phyloP scores from a whole-genome alignment of 192 early-diverging fungal species.

The Podila minutissima region DNA sequence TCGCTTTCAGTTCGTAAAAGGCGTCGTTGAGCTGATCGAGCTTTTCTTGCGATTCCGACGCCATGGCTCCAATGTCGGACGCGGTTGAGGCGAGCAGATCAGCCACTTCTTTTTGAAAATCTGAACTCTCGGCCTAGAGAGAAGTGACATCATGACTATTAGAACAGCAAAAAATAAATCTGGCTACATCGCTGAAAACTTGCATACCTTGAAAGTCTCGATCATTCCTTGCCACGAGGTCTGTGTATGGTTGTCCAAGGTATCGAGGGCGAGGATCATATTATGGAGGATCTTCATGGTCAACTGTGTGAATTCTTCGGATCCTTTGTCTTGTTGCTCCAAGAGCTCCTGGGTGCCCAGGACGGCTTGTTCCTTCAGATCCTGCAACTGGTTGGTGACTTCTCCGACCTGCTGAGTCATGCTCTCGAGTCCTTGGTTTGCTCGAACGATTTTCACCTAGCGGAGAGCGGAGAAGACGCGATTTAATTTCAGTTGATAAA shows the following conservation, averaged over 20 bases:
- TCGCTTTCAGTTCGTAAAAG: constrained; percentile 6
- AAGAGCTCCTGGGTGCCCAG: not conserved
- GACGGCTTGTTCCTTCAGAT: not conserved
- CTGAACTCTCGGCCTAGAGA: not conserved
- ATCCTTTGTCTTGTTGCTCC: not conserved
- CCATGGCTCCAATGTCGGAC: not conserved
- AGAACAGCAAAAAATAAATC: not conserved
- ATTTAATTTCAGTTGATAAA: not conserved
- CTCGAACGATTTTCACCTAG: not conserved
- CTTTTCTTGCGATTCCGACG: constrained; percentile 9
- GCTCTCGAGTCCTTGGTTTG: not conserved
- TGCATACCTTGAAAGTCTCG: not conserved
- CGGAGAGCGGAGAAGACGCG: not conserved
- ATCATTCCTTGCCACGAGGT: not conserved
- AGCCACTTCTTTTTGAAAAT: not conserved
- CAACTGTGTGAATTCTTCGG: not conserved
- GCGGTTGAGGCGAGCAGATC: not conserved
- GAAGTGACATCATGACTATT: not conserved
- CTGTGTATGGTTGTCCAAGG: not conserved
- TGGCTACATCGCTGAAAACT: not conserved
- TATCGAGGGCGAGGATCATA: not conserved
- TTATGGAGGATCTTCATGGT: not conserved
- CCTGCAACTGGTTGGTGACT: not conserved
- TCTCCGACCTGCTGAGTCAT: not conserved
- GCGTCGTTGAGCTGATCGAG: constrained; percentile 11